Percentiles rank a stretch among this genome's conserved stretches.
Evolutionary conservation across 2,329 filamentous ascomycete genomes (phyloP).

Genomic region (Penicillium sp.): DNA sequence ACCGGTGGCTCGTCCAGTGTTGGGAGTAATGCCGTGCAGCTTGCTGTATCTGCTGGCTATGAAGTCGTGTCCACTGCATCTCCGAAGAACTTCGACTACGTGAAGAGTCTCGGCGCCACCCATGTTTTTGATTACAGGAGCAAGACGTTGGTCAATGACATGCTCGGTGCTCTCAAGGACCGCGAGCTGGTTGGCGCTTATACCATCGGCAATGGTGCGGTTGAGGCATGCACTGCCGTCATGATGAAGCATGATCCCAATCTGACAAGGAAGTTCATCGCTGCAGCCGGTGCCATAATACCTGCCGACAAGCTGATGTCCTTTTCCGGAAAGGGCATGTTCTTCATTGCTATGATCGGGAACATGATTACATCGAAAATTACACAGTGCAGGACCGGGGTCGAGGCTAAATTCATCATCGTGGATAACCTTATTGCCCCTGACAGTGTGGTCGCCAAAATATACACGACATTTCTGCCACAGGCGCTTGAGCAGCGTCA

Average conservation of each 20-base stretch:
- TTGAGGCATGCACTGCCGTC: conserved; percentile 23
- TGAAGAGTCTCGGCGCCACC: conserved; percentile 48
- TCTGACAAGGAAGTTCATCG: conserved; percentile 18
- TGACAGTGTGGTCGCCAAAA: conserved; percentile 24
- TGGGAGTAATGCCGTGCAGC: conserved; percentile 53
- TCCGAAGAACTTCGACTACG: conserved; percentile 47
- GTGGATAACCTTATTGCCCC: conserved; percentile 15
- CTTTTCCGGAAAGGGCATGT: background rate
- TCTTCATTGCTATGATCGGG: background rate
- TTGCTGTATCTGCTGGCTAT: conserved; percentile 50
- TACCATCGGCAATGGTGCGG: conserved; percentile 19
- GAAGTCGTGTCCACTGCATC: conserved; percentile 52
- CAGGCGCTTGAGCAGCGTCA: conserved; percentile 42
- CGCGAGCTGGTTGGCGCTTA: conserved; percentile 23
- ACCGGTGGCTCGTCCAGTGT: conserved; percentile 48
- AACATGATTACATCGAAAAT: conserved; percentile 3
- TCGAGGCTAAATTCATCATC: conserved; percentile 23
- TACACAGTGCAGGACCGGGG: conserved; percentile 9
- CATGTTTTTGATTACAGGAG: conserved; percentile 53
- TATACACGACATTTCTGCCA: conserved; percentile 48
- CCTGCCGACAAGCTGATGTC: background rate
- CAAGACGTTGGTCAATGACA: conserved; percentile 34
- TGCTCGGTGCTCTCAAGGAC: conserved; percentile 29
- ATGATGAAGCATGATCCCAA: conserved; percentile 13
- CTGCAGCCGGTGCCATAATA: conserved; percentile 13